A percentile compares a stretch with the other conserved stretches of the same genome.
Conservation (phyloP, 73 alveolate species). For the Paramecium octaurelia region DNA sequence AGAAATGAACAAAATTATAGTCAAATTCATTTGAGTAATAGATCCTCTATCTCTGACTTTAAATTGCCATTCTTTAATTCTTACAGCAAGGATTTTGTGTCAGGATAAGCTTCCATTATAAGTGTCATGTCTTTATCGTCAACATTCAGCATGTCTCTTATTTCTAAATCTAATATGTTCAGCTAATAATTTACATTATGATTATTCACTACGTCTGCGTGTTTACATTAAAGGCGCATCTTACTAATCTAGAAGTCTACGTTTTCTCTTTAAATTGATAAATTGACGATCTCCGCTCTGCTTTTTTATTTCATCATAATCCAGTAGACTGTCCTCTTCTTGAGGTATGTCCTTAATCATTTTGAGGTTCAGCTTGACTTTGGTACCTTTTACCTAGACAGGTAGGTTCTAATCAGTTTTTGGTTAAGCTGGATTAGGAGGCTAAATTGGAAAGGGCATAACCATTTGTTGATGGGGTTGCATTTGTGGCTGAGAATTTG, state of each 20-base stretch:
- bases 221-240: neutral
- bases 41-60: neutral
- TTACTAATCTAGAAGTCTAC: neutral
- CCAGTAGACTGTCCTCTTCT: constrained; percentile 30
- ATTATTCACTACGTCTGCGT: neutral
- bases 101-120: neutral
- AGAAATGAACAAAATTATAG: constrained; percentile 9
- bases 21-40: neutral
- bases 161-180: neutral
- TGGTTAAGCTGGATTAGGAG: neutral
- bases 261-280: neutral
- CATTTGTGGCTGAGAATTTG: neutral
- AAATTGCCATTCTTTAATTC: constrained; percentile 13
- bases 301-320: constrained; percentile 21
- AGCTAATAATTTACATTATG: neutral
- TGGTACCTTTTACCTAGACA: neutral
- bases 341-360: neutral
- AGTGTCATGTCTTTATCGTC: constrained; percentile 7
- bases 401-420: neutral
- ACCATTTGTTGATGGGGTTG: neutral
- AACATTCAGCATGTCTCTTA: neutral
- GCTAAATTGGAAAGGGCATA: neutral
- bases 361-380: neutral
- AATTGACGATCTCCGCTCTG: constrained; percentile 8
- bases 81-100: neutral